phyloP scores from a whole-genome alignment of 805 yeast genomes.

The Spathaspora boniae region DNA sequence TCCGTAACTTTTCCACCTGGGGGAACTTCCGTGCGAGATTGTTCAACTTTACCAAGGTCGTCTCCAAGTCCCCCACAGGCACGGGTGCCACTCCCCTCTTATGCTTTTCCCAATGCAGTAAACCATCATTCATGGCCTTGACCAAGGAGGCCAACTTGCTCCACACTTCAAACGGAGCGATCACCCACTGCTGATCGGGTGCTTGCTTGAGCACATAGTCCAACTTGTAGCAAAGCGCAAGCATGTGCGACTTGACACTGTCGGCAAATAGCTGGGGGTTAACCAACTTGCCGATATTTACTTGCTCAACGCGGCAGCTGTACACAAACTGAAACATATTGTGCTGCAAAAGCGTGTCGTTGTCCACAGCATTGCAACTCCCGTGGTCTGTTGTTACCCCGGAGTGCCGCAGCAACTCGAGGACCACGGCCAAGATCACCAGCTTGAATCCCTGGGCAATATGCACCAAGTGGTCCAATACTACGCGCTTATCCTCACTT shows the following conservation, averaged over 20 bases:
- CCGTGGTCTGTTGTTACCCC: too few species aligned
- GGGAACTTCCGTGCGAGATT: slow-evolving; percentile 15
- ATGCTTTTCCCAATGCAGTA: slow-evolving; percentile 4
- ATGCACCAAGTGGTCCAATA: slow-evolving; percentile 1
- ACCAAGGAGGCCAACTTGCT: slow-evolving; percentile 28
- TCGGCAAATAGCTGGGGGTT: slow-evolving; percentile 5
- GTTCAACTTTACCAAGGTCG: slow-evolving; percentile 19
- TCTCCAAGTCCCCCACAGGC: slow-evolving; percentile 14
- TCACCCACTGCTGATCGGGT: slow-evolving; percentile 22
- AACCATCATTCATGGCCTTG: slow-evolving; percentile 14
- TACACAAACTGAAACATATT: slow-evolving; percentile 10
- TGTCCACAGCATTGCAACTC: too few species aligned
- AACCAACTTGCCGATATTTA: slow-evolving; percentile 6
- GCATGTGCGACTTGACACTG: slow-evolving; percentile 6
- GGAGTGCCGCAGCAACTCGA: slow-evolving; percentile 1
- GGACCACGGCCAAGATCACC: slow-evolving; percentile 4
- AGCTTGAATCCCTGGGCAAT: slow-evolving; percentile 3
- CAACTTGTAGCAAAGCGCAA: slow-evolving; percentile 7
- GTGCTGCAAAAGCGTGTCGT: slow-evolving; percentile 5
- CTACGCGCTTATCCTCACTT: background rate
- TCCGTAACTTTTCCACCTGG: slow-evolving; percentile 8
- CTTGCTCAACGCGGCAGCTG: slow-evolving; percentile 5
- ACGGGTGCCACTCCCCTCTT: slow-evolving; percentile 7
- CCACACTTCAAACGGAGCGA: slow-evolving; percentile 45
- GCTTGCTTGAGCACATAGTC: slow-evolving; percentile 1